Evolutionary conservation across 2,329 filamentous ascomycete species (phyloP).

Genomic region (Hypoxylon sp.): DNA sequence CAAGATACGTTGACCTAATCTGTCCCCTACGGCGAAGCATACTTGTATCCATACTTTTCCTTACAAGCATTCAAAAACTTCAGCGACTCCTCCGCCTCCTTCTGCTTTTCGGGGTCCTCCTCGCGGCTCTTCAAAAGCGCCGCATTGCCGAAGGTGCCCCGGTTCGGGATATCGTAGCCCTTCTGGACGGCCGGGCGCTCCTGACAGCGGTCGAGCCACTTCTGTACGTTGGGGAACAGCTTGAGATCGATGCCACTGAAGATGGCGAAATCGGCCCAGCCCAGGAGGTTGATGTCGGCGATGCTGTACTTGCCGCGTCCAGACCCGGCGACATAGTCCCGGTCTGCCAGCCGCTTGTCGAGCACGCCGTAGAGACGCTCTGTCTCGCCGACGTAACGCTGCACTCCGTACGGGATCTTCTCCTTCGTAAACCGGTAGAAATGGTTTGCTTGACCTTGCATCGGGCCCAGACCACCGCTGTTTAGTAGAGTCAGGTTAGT

Average conservation of each 20-base stretch:
- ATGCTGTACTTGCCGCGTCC: constrained; percentile 66
- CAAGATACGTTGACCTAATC: too few species aligned
- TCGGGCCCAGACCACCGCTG: constrained; percentile 72
- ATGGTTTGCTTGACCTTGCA: constrained; percentile 79
- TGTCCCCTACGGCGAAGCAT: constrained; percentile 50
- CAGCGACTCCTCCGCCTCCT: constrained; percentile 50
- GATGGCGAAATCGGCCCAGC: constrained; percentile 69
- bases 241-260: constrained; percentile 69
- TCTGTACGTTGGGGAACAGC: constrained; percentile 71
- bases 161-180: constrained; percentile 68
- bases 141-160: constrained; percentile 51
- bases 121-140: constrained; percentile 52
- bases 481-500: too few species aligned
- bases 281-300: constrained; percentile 76
- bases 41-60: constrained; percentile 59
- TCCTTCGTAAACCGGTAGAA: constrained; percentile 74
- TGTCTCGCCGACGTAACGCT: constrained; percentile 79
- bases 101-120: constrained; percentile 57
- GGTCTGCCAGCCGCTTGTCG: constrained; percentile 66
- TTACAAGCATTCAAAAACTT: constrained; percentile 52
- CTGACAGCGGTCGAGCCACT: constrained; percentile 71
- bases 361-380: constrained; percentile 78
- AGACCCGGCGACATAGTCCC: constrained; percentile 63
- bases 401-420: constrained; percentile 73
- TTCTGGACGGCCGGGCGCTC: constrained; percentile 68